Conservation (phyloP, 441 rosid genomes). For the Croton laevigatus region DNA sequence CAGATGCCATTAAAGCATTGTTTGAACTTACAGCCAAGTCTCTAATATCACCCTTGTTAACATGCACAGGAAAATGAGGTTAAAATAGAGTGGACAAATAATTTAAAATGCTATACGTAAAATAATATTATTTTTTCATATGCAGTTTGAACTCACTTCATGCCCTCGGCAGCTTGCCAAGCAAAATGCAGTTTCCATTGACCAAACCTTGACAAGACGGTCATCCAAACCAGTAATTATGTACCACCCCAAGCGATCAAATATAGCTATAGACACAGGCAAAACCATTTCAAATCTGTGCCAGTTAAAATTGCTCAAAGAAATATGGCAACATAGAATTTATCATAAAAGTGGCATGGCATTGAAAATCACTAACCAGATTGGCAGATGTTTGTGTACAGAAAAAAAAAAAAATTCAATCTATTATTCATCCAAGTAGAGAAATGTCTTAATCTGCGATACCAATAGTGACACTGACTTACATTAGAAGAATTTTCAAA, state of each 20-base stretch:
- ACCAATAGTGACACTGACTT: background rate
- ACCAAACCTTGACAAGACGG: constrained; percentile 99
- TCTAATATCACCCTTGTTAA: constrained; percentile 91
- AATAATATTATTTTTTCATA: constrained; percentile 13
- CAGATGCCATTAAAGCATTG: constrained; percentile 88
- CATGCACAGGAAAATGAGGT: constrained; percentile 29
- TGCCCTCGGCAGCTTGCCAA: constrained; percentile 99
- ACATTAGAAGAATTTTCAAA: background rate
- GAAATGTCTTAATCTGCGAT: background rate
- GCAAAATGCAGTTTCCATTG: constrained; percentile 99
- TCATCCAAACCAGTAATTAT: constrained; percentile 99
- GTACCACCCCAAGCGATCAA: constrained; percentile 94
- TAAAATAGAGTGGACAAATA: constrained; percentile 20
- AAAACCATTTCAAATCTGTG: constrained; percentile 7
- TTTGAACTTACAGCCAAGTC: constrained; percentile 98
- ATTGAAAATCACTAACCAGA: background rate
- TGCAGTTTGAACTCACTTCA: constrained; percentile 64
- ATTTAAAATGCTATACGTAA: constrained; percentile 3
- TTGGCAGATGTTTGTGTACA: background rate
- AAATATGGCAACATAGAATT: background rate
- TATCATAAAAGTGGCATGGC: background rate
- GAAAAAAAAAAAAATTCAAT: background rate
- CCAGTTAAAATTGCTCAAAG: background rate
- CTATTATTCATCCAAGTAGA: background rate
- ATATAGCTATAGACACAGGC: constrained; percentile 68